These are phyloP conservation scores for Penicillium sp. DNA, from an alignment of 2,329 filamentous ascomycete species.

Conservation along the genomic window DNA sequence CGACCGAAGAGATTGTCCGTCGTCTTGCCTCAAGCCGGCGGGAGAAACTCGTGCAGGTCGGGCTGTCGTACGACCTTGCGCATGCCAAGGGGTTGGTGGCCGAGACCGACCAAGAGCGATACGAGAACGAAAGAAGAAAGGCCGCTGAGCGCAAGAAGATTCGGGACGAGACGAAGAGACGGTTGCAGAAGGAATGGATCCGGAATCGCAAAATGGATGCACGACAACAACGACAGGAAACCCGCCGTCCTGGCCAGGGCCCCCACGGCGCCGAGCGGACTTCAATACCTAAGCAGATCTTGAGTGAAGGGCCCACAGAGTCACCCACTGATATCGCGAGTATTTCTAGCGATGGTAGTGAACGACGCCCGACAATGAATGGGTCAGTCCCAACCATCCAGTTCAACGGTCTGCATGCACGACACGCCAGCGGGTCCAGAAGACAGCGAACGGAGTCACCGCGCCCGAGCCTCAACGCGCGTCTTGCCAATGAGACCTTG, in stretches of 20 bases:
- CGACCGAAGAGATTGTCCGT: slow-evolving; percentile 67
- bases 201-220: slow-evolving; percentile 38
- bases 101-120: slow-evolving; percentile 39
- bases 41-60: slow-evolving; percentile 64
- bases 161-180: slow-evolving; percentile 39
- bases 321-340: slow-evolving; percentile 26
- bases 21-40: slow-evolving; percentile 61
- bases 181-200: slow-evolving; percentile 42
- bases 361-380: slow-evolving; percentile 10
- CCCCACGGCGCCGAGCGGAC: slow-evolving; percentile 7
- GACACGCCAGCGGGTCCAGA: slow-evolving; percentile 10
- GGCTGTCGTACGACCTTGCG: slow-evolving; percentile 47
- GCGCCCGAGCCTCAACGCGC: slow-evolving; percentile 26
- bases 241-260: slow-evolving; percentile 23
- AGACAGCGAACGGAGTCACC: slow-evolving; percentile 16
- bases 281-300: slow-evolving; percentile 14
- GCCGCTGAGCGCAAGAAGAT: slow-evolving; percentile 36
- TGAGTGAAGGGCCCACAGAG: slow-evolving; percentile 26
- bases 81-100: slow-evolving; percentile 44
- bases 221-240: slow-evolving; percentile 30
- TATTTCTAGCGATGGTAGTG: slow-evolving; percentile 20
- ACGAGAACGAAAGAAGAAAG: slow-evolving; percentile 33
- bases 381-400: slow-evolving; percentile 29
- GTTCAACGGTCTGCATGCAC: slow-evolving; percentile 23
- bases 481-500: slow-evolving; percentile 21